Base-by-base conservation (phyloP, 1,139 yeast species). In the Hyphopichia khmerensis region DNA sequence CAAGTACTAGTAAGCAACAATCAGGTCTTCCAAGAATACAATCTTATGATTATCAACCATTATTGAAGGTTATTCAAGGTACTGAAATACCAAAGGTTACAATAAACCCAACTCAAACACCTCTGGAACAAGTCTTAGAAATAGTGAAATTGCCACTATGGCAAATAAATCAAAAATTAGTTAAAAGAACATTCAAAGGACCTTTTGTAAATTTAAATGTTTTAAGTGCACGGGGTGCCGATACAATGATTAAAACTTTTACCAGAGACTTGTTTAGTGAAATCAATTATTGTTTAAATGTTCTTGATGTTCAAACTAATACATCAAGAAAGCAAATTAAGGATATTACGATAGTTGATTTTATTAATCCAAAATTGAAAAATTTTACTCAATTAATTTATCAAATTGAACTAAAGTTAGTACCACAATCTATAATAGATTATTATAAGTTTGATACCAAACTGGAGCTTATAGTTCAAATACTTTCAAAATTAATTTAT, bases 311-410 rank as follows among this genome's bases (percentile, higher is more conserved):
- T 6, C 27, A 8, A 16, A 17, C 16, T 6, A 16, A 11, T 6
- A 3, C 34, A 32, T 6, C 15, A 29, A 14, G 32, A 29, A 29
- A 7, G n/a, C 8, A n/a, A 15, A 14, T 14, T 13, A 29, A 15
- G 5, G 15, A 14, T 29, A 29, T 29, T 15, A n/a, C 32, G n/a
- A 29, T 37, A 6, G 42, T 29, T 6, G 47, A 35, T 14, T 45
- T 43, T 40, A 51, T 68, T 35, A 67, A 68, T 40, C 75, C 75
- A 1, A 55, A 56, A 35, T 43, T 64, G 35, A 46, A 49, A 9
- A 57, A 55, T 37, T 43, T 65, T 4, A 30, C 53, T 4, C 49
- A 45, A 3, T 48, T 66, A 16, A 39, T 63, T 1, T 43, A 50
- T 32, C 53, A 49, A 50, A 53, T 67, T 7, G 43, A 52, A 6